Evolutionary conservation across 2,329 filamentous ascomycete species (phyloP).

Genomic region (Tolypocladium inflatum): DNA sequence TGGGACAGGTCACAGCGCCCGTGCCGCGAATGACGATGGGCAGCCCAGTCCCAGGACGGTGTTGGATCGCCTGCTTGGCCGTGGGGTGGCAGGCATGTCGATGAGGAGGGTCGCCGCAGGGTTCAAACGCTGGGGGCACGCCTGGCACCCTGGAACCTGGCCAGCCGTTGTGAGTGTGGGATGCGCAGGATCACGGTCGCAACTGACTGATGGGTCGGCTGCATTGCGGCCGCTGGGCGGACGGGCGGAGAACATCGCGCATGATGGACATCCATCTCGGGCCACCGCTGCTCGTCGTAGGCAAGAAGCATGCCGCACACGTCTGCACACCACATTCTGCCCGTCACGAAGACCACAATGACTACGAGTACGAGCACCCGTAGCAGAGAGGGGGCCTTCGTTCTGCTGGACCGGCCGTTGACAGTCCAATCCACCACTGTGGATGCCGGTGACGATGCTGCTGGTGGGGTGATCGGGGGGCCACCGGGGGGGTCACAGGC

Average conservation of each 20-base stretch:
- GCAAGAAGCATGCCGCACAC: background rate
- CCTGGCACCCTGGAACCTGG: background rate
- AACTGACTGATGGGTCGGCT: background rate
- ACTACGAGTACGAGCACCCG: background rate
- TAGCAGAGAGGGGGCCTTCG: background rate
- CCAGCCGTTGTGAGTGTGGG: background rate
- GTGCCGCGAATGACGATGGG: background rate
- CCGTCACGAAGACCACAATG: background rate
- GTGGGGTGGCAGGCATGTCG: background rate
- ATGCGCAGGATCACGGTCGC: background rate
- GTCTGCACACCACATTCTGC: background rate
- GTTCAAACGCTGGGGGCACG: background rate
- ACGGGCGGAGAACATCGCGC: background rate
- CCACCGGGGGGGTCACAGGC: background rate
- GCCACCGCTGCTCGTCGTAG: background rate
- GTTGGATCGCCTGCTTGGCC: background rate
- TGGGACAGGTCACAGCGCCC: background rate
- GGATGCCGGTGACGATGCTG: background rate
- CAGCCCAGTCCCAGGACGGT: background rate
- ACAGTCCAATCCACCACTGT: background rate
- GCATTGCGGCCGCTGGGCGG: background rate
- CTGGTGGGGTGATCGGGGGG: slow-evolving; percentile 1
- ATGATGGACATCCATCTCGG: background rate
- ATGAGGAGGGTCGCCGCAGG: background rate
- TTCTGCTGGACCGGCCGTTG: background rate